Percentiles rank a stretch among this genome's conserved stretches.
These are phyloP conservation scores for Colletotrichum orchidophilum DNA, from an alignment of 2,329 filamentous ascomycete genomes.

Conservation along the genomic window DNA sequence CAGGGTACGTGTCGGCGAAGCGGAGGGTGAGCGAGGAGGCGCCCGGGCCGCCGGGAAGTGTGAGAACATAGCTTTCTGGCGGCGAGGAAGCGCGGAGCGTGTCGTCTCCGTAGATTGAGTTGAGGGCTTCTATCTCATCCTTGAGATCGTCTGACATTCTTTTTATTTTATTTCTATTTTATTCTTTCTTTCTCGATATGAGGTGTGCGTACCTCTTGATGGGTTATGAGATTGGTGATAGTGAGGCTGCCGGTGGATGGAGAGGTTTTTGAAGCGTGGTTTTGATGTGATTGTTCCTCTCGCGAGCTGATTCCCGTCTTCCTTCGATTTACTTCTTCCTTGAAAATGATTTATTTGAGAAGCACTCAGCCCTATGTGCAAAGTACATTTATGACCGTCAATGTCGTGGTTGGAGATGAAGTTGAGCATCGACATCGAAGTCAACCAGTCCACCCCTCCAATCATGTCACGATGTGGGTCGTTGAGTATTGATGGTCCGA, in stretches of 20 bases:
- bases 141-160: constrained; percentile 38
- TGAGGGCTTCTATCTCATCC: constrained; percentile 84
- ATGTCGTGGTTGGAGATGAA: neutral
- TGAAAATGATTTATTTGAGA: neutral
- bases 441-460: neutral
- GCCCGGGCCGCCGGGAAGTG: constrained; percentile 67
- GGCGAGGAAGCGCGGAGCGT: constrained; percentile 61
- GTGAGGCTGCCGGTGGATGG: neutral
- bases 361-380: neutral
- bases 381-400: neutral
- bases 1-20: constrained; percentile 81
- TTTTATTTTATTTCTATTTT: neutral
- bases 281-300: neutral
- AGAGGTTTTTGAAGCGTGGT: neutral
- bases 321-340: neutral
- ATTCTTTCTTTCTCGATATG: no score
- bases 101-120: constrained; percentile 82
- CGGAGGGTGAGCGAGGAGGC: constrained; percentile 68
- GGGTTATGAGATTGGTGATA: neutral
- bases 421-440: neutral
- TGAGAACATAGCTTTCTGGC: constrained; percentile 65
- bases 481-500: neutral
- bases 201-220: neutral
- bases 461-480: neutral
- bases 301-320: neutral